A percentile compares a stretch with the other conserved stretches of the same genome.
phyloP scores from a whole-genome alignment of 305 asterid species.

The Fraxinus albicans region DNA sequence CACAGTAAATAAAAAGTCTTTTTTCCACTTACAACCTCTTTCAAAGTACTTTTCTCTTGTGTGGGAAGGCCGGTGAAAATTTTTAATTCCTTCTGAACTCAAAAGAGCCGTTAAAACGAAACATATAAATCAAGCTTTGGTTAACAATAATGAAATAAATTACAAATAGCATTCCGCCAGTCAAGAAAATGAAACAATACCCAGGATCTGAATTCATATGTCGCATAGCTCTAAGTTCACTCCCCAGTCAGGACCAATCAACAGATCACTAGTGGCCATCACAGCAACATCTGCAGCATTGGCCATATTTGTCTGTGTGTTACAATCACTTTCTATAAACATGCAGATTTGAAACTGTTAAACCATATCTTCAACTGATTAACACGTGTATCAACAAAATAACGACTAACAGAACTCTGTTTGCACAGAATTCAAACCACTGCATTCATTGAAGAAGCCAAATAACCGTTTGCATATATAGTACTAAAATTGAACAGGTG shows the following conservation, averaged over 20 bases:
- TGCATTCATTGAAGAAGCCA: constrained; percentile 10
- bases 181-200: constrained; percentile 35
- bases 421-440: not conserved
- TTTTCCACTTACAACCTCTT: not conserved
- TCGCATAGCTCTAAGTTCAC: constrained; percentile 91
- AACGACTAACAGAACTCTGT: not conserved
- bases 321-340: constrained; percentile 19
- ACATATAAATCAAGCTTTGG: not conserved
- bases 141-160: too few relatives aligned
- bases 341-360: not conserved
- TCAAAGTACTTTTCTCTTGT: not conserved
- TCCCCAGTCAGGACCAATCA: constrained; percentile 98
- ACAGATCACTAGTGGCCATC: constrained; percentile 90
- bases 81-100: not conserved
- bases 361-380: constrained; percentile 14
- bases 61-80: not conserved
- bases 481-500: too few relatives aligned
- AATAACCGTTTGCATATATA: not conserved
- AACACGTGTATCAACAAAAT: not conserved
- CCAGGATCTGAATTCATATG: constrained; percentile 73
- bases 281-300: constrained; percentile 71
- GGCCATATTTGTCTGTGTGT: constrained; percentile 51
- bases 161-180: not conserved
- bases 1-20: not conserved
- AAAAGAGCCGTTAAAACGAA: too few relatives aligned